phyloP scores from a whole-genome alignment of 2,329 filamentous ascomycete species.

The Coniochaeta sp. region DNA sequence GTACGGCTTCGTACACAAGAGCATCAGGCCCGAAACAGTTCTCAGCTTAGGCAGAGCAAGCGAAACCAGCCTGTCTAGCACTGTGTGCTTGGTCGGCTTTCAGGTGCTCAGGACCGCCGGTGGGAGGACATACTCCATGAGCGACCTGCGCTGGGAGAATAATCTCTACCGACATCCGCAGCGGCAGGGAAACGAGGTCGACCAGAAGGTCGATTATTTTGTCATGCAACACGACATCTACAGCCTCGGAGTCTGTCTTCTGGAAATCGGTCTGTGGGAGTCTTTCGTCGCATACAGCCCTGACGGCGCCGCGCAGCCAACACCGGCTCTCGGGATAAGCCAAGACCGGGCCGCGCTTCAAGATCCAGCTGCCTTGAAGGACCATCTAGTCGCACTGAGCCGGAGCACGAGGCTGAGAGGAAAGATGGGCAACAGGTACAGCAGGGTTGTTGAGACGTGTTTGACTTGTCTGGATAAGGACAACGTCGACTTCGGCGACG shows the following conservation, averaged over 20 bases:
- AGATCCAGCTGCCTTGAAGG: neutral
- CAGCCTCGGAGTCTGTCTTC: slow-evolving; percentile 39
- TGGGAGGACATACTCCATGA: slow-evolving; percentile 20
- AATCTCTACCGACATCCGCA: slow-evolving; percentile 44
- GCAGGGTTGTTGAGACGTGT: slow-evolving; percentile 20
- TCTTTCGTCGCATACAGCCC: slow-evolving; percentile 15
- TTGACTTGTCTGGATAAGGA: slow-evolving; percentile 23
- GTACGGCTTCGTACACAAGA: slow-evolving; percentile 14
- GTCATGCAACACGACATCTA: slow-evolving; percentile 40
- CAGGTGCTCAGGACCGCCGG: slow-evolving; percentile 29
- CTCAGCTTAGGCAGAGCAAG: slow-evolving; percentile 5
- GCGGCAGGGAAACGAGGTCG: slow-evolving; percentile 35
- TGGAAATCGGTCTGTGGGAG: slow-evolving; percentile 40
- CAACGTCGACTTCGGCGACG: slow-evolving; percentile 21
- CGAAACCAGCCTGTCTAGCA: neutral
- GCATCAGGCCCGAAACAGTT: slow-evolving; percentile 12
- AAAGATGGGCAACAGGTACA: slow-evolving; percentile 19
- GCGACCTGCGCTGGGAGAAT: slow-evolving; percentile 30
- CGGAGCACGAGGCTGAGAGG: slow-evolving; percentile 8
- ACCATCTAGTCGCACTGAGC: slow-evolving; percentile 4
- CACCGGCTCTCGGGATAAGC: no score
- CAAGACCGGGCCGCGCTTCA: no score
- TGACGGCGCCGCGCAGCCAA: neutral
- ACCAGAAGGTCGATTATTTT: slow-evolving; percentile 6
- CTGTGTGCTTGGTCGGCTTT: slow-evolving; percentile 35